Conservation (phyloP, 2,329 filamentous ascomycete genomes). For the Pyricularia pennisetigena region DNA sequence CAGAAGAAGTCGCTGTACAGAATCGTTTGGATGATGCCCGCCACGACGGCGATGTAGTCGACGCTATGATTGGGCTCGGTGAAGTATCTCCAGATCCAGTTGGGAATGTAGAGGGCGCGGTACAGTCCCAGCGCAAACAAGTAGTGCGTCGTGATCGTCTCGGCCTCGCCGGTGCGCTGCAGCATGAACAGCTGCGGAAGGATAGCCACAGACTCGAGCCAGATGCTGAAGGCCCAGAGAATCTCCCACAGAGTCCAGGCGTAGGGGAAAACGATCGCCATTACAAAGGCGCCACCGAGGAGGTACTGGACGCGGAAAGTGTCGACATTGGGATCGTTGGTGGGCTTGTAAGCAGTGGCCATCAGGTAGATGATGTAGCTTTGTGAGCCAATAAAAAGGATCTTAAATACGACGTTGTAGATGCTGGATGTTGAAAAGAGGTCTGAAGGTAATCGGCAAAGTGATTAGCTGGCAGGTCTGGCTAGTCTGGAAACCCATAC, state of each 20-base stretch:
- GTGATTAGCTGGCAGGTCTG: not conserved
- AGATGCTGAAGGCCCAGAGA: constrained; percentile 95
- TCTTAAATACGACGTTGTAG: constrained; percentile 94
- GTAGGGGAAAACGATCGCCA: constrained; percentile 79
- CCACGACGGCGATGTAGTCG: constrained; percentile 80
- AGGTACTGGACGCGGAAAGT: constrained; percentile 97
- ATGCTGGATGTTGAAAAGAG: constrained; percentile 75
- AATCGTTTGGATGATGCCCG: constrained; percentile 86
- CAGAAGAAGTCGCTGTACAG: constrained; percentile 99
- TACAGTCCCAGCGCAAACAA: constrained; percentile 89
- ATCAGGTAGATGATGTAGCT: constrained; percentile 96
- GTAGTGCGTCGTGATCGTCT: constrained; percentile 99
- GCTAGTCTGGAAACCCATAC: not conserved
- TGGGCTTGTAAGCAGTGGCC: constrained; percentile 95
- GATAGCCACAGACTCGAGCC: constrained; percentile 94
- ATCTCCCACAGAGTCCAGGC: constrained; percentile 78
- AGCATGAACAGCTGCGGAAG: constrained; percentile 97
- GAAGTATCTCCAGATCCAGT: constrained; percentile 92
- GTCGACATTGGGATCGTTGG: constrained; percentile 92
- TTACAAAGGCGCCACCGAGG: constrained; percentile 65
- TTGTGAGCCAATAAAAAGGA: constrained; percentile 84
- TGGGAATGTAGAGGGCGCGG: constrained; percentile 91
- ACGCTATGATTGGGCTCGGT: constrained; percentile 60
- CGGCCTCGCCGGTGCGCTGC: constrained; percentile 92
- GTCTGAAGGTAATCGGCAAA: constrained; percentile 40